Conservation (phyloP, 139 green algal genomes). For the Edaphochlamys debaryana region DNA sequence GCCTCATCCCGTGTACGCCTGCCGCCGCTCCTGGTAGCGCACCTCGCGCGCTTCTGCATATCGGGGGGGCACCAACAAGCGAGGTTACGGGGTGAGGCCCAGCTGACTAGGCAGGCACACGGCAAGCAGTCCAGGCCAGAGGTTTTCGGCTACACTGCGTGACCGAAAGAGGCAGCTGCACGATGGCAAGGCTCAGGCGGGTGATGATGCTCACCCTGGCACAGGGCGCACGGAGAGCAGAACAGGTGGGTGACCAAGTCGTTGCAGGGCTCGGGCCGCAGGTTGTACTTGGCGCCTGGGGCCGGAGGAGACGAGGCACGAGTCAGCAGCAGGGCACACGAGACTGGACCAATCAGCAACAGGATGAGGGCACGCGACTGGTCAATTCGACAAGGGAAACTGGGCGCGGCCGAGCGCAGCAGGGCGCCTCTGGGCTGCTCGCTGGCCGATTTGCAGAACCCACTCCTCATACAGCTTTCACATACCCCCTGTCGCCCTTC, state of each 20-base stretch:
- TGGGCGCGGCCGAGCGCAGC: not conserved
- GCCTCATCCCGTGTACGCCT: too few relatives aligned
- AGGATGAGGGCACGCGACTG: not conserved
- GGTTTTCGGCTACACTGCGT: too few relatives aligned
- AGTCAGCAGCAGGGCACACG: not conserved
- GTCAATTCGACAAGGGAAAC: not conserved
- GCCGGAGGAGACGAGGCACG: not conserved
- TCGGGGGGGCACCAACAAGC: too few relatives aligned
- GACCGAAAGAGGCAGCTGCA: too few relatives aligned
- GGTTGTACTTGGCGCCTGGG: slow-evolving; percentile 14
- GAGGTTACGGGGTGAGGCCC: too few relatives aligned
- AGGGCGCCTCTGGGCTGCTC: too few relatives aligned
- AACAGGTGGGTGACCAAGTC: not conserved
- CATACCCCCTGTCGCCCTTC: not conserved
- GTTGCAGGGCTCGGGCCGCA: slow-evolving; percentile 16
- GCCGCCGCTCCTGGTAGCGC: too few relatives aligned
- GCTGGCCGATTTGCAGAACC: not conserved
- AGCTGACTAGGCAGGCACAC: too few relatives aligned
- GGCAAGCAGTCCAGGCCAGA: too few relatives aligned
- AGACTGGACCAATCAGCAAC: not conserved
- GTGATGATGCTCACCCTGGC: too few relatives aligned
- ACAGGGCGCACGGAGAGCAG: slow-evolving; percentile 13
- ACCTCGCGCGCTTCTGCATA: too few relatives aligned
- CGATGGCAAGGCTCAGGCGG: too few relatives aligned
- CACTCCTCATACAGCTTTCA: not conserved